Percentiles rank a stretch among this genome's conserved stretches.
These are phyloP conservation scores for Globisporangium okanoganense DNA, from an alignment of 352 stramenopile genomes.

Conservation along the genomic window DNA sequence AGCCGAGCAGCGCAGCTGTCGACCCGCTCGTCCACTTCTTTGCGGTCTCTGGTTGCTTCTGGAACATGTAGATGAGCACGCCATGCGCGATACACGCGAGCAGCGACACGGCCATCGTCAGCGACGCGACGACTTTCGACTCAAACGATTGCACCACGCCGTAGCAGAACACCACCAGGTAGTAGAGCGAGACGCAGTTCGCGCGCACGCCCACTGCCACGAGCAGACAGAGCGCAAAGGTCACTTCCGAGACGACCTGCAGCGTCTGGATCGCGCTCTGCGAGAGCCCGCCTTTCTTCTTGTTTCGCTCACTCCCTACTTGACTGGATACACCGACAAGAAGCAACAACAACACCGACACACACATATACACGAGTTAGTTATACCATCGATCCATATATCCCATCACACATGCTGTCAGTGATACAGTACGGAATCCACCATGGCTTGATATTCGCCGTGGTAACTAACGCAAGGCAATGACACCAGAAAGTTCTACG, in stretches of 20 bases:
- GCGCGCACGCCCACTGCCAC: slow-evolving; percentile 43
- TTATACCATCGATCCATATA: not conserved
- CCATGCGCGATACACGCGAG: slow-evolving; percentile 41
- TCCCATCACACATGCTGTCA: not conserved
- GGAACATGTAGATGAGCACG: slow-evolving; percentile 25
- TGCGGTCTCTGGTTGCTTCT: slow-evolving; percentile 9
- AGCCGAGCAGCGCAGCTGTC: slow-evolving; percentile 39
- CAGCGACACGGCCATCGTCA: slow-evolving; percentile 45
- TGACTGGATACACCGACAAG: not conserved
- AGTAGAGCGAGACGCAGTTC: slow-evolving; percentile 60
- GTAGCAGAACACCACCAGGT: slow-evolving; percentile 66
- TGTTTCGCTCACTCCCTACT: slow-evolving; percentile 7
- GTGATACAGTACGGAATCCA: not conserved
- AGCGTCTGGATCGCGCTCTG: slow-evolving; percentile 19
- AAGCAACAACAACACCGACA: no score
- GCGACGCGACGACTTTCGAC: slow-evolving; percentile 36
- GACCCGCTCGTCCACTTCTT: slow-evolving; percentile 15
- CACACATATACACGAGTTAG: not conserved
- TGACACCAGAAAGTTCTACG: no score
- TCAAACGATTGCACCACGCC: slow-evolving; percentile 64
- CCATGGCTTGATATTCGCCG: not conserved
- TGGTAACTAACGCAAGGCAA: no score
- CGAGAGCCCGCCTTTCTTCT: slow-evolving; percentile 17
- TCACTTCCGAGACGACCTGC: slow-evolving; percentile 20
- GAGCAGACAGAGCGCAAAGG: slow-evolving; percentile 54